Evolutionary conservation across 495 filamentous ascomycete genomes (phyloP).

Genomic region (Aspergillus mulundensis): DNA sequence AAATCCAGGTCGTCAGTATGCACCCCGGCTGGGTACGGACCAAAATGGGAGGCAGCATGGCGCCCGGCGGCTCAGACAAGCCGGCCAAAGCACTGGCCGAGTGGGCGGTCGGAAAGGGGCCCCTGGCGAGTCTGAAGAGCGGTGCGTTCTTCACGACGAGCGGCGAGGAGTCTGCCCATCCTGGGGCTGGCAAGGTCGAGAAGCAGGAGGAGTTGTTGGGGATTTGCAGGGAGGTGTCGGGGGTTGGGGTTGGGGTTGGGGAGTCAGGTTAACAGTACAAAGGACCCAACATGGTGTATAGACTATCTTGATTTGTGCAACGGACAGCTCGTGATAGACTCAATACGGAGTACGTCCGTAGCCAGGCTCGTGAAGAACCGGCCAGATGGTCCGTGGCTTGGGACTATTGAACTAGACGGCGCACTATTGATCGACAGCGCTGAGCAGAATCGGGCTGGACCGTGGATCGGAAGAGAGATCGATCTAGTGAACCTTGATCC

Average conservation of each 20-base stretch:
- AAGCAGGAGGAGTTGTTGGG: constrained; percentile 32
- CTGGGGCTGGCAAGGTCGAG: constrained; percentile 25
- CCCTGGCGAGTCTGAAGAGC: constrained; percentile 22
- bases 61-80: constrained; percentile 42
- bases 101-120: constrained; percentile 37
- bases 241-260: background rate
- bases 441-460: too few relatives aligned
- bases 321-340: too few relatives aligned
- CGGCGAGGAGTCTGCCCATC: constrained; percentile 22
- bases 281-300: too few relatives aligned
- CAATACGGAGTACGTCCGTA: too few relatives aligned
- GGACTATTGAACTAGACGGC: too few relatives aligned
- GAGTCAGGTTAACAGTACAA: background rate
- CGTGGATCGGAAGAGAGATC: too few relatives aligned
- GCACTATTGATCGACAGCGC: too few relatives aligned
- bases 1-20: constrained; percentile 45
- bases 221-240: constrained; percentile 31
- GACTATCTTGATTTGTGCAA: too few relatives aligned
- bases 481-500: too few relatives aligned
- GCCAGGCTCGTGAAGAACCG: too few relatives aligned
- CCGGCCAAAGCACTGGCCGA: constrained; percentile 44
- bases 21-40: constrained; percentile 64
- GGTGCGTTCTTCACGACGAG: constrained; percentile 26
- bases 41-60: constrained; percentile 54
- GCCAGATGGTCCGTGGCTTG: too few relatives aligned